phyloP scores from a whole-genome alignment of 768 basidiomycete species.

The Rhodotorula diobovata region DNA sequence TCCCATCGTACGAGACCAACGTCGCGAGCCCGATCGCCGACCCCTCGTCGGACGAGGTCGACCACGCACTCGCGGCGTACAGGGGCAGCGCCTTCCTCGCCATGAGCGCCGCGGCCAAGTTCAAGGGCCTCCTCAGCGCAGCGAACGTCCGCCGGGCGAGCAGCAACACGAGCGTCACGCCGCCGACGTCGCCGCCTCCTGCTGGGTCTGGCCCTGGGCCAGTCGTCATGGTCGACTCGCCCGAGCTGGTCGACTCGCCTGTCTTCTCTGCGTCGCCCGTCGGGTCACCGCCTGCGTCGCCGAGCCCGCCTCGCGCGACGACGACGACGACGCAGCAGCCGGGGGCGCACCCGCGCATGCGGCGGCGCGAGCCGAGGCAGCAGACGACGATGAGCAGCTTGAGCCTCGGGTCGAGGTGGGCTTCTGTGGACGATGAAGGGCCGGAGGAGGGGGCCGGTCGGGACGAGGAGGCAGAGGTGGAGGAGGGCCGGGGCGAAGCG shows the following conservation, averaged over 20 bases:
- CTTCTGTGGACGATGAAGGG: background rate
- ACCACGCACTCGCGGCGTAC: slow-evolving; percentile 22
- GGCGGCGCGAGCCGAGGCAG: slow-evolving; percentile 3
- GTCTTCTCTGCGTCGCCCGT: too few relatives aligned
- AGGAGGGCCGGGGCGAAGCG: background rate
- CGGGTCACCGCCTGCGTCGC: background rate
- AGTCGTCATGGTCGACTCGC: slow-evolving; percentile 12
- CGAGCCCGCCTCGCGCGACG: background rate
- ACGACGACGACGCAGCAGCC: background rate
- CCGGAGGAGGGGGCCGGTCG: background rate
- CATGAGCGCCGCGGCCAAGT: slow-evolving; percentile 28
- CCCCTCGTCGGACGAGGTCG: slow-evolving; percentile 25
- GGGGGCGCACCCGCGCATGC: background rate
- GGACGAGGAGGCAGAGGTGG: background rate
- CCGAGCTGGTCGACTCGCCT: slow-evolving; percentile 15
- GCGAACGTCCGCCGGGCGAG: slow-evolving; percentile 5
- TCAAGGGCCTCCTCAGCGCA: slow-evolving; percentile 16
- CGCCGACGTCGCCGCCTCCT: slow-evolving; percentile 2
- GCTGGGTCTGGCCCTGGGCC: too few relatives aligned
- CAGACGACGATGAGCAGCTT: slow-evolving; percentile 14
- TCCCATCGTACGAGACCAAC: slow-evolving; percentile 34
- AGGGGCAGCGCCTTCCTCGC: slow-evolving; percentile 20
- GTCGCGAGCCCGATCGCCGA: slow-evolving; percentile 20
- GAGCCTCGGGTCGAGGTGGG: slow-evolving; percentile 6
- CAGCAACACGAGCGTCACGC: background rate